Evolutionary conservation across 225 moss, liverwort and hornwort genomes (phyloP), one percentile per base, ranked within the genome.

Genomic region (Anthoceros angustus): DNA sequence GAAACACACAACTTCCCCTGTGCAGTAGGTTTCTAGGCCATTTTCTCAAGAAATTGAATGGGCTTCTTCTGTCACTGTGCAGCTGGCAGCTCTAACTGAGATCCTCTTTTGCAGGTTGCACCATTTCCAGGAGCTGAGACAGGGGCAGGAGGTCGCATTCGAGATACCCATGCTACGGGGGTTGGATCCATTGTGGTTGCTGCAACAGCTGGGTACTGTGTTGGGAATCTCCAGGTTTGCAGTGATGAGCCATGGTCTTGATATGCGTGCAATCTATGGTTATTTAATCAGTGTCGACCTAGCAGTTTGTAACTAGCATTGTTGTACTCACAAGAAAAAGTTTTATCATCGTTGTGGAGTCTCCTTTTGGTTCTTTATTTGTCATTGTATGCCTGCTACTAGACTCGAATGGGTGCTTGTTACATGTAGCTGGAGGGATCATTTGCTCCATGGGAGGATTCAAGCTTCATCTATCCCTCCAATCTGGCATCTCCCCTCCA

Each of bases 51-150:
- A 21, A 25, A 25, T 38, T 65, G 20, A 32, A 41, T 10, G 5
- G 64, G 4, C 32, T 10, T 25, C 32, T 32, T 7, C 25, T 25
- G 25, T n/a, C 20, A 25, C 40, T 8, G 64, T 42, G 67, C 41
- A 42, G n/a, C 32, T 32, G 32, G 32, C 4, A 32, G 32, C 32
- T 32, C 32, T 32, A 32, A 32, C 32, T 4, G 32, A 32, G 32
- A 32, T 32, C 25, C 62, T 9, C 20, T 41, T 24, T 26, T 76
- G 70, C 72, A 98, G 95, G 95, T 98, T 76, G 98, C 98, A 68
- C 98, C 98, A 63, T 98, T 98, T 72, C 98, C 92, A 46, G 98
- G 98, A 67, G 98, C 98, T 66, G 98, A 98, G 74, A 98, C 98
- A 32, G 92, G 98, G 46, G 98, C 87, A 66, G 98, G 98, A 69